Evolutionary conservation across 345 rosid species (phyloP), one percentile per base, ranked within the genome.

Genomic region (Populus deltoides): DNA sequence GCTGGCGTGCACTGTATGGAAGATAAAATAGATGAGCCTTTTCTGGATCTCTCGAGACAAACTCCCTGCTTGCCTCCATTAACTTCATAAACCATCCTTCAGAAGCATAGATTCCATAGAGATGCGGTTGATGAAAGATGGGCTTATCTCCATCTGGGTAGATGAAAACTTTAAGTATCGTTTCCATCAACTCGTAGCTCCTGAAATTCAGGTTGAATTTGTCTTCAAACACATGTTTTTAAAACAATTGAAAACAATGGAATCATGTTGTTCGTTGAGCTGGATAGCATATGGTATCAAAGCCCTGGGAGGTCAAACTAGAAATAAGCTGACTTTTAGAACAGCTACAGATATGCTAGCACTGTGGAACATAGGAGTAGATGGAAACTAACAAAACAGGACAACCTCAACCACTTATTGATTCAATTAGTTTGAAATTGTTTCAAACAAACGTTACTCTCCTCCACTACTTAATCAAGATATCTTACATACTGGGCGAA

Each of bases 41-140:
- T 72, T 90, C 89, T 1, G 98, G 98, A 84, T 89, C 90, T 73
- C 80, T 85, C 17, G 98, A 90, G 51, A 89, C 89, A 79, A 93
- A 94, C 81, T 87, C 86, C 79, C 75, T 88, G 90, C 84, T 93
- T n/a, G 49, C 89, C 80, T 90, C 89, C 90, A 93, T 87, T 77
- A 87, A 86, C 86, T 83, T 92, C 97, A 94, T 90, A 88, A 94
- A 94, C 98, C 97, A 93, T 78, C 99, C 99, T 85, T 95, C 98
- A 25, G 99, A 95, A 25, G 99, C 98, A 80, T 95, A 95, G 43
- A 92, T 93, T 66, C 98, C 98, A 24, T 31, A 57, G 18, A 94
- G 93, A 78, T 86, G 85, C 36, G 98, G 98, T 16, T 77, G 27
- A 78, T 91, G 98, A 78, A 92, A 94, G 73, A 94, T 83, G 1